Evolutionary conservation across 1,284 basidiomycete genomes (phyloP).

Genomic region (Puccinia novopanici): DNA sequence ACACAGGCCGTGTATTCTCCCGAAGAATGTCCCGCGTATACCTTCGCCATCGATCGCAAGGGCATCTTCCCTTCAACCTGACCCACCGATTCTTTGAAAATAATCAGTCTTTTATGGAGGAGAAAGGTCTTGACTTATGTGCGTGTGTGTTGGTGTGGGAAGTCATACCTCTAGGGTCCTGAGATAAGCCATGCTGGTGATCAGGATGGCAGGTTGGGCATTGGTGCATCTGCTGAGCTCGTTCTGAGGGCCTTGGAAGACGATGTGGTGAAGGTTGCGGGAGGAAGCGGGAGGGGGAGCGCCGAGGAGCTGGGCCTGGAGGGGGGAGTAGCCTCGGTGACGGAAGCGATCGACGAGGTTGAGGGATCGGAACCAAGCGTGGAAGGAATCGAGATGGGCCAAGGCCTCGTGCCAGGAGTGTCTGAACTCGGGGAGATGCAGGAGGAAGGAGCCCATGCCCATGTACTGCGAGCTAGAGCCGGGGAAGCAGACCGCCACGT

Average conservation of each 20-base stretch:
- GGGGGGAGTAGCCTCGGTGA: slow-evolving; percentile 48
- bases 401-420: slow-evolving; percentile 57
- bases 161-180: slow-evolving; percentile 54
- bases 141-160: not conserved
- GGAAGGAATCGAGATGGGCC: slow-evolving; percentile 53
- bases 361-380: slow-evolving; percentile 53
- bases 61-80: slow-evolving; percentile 53
- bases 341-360: slow-evolving; percentile 51
- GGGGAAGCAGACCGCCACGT: slow-evolving; percentile 55
- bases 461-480: slow-evolving; percentile 57
- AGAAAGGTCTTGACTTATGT: not conserved
- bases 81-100: not conserved
- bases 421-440: slow-evolving; percentile 33
- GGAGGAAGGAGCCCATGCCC: slow-evolving; percentile 54
- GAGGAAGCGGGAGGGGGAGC: not conserved
- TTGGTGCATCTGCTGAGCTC: slow-evolving; percentile 56
- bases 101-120: not conserved
- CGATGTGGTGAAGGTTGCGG: slow-evolving; percentile 34
- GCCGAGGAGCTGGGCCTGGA: slow-evolving; percentile 52
- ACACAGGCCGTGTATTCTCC: slow-evolving; percentile 58
- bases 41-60: slow-evolving; percentile 51
- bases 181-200: slow-evolving; percentile 57
- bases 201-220: slow-evolving; percentile 58
- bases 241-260: slow-evolving; percentile 54
- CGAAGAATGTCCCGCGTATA: slow-evolving; percentile 57